phyloP scores from a whole-genome alignment of 2,329 filamentous ascomycete genomes.

The Neodidymelliopsis sp. region DNA sequence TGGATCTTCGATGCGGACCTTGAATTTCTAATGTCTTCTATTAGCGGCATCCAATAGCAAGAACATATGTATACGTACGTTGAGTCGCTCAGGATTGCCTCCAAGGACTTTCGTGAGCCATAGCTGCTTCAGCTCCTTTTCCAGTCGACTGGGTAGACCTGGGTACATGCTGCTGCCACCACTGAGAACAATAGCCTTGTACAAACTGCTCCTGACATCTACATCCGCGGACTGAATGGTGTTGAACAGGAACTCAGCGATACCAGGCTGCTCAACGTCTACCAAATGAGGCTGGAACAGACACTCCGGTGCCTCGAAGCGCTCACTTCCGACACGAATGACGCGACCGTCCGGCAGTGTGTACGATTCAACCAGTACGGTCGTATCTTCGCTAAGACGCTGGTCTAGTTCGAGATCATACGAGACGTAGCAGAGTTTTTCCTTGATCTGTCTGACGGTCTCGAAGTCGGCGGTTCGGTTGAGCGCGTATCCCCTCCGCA shows the following conservation, averaged over 20 bases:
- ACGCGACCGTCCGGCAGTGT: conserved; percentile 95
- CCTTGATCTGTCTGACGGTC: conserved; percentile 97
- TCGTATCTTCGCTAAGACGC: conserved; percentile 94
- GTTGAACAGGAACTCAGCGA: conserved; percentile 98
- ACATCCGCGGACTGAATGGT: conserved; percentile 97
- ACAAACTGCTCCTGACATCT: conserved; percentile 90
- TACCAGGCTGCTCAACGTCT: conserved; percentile 95
- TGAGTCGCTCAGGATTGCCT: conserved; percentile 90
- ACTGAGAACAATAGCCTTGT: conserved; percentile 96
- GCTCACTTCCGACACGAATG: conserved; percentile 93
- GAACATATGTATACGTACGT: conserved; percentile 55
- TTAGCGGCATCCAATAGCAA: conserved; percentile 27
- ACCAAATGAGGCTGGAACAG: conserved; percentile 98
- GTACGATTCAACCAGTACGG: conserved; percentile 95
- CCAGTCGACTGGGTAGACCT: conserved; percentile 88
- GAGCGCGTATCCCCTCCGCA: conserved; percentile 92
- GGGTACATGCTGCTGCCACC: conserved; percentile 99
- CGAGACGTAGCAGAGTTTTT: conserved; percentile 99
- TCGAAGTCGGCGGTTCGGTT: conserved; percentile 99
- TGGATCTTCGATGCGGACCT: conserved; percentile 98
- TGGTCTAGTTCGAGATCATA: conserved; percentile 98
- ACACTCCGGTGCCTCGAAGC: conserved; percentile 97
- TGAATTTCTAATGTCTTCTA: conserved; percentile 78
- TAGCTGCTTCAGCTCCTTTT: conserved; percentile 98
- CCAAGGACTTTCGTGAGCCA: conserved; percentile 93